Base-by-base conservation (phyloP, 352 stramenopile species). In the Phytopythium helicoides region DNA sequence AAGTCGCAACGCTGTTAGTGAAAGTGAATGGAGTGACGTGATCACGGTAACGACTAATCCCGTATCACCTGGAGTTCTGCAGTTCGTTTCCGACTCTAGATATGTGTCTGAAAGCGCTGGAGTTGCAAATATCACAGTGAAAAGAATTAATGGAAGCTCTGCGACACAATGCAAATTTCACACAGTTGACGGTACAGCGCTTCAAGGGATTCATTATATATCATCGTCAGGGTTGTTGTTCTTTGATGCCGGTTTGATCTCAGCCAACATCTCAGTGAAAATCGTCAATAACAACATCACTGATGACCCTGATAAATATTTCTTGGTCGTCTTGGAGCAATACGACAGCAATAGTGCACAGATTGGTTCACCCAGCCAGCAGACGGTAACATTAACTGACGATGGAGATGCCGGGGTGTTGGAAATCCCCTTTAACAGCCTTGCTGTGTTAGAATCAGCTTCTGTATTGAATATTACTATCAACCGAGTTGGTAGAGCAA, bases 211-310 rank as follows among this genome's bases (percentile, higher is more conserved):
- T 4, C 62, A 86, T 18, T 87, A 75, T 47, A 19, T 42, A 0
- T 19, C 48, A 7, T 26, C 31, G 3, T 48, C 10, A 6, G 73
- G 73, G 3, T 25, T 45, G 15, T 46, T 87, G 0, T 15, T 47
- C 0, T 84, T 87, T 49, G 34, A 47, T 14, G 53, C 46, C 9
- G 68, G 58, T n/a, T 26, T 58, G 0, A 58, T 48, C 12, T 61
- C 37, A 15, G 40, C 63, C 12, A 49, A 48, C 6, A 54, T 87
- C 11, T 42, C n/a, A 0, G 31, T 87, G 15, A 6, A 23, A 0
- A 78, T 87, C 25, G 68, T 79, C 33, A 81, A 86, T 57, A 84
- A 87, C 42, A 40, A 60, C 10, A 49, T 86, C 9, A 54, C 59
- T 0, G 73, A 84, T 9, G 71, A 87, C 12, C 56, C 62, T 9